Conservation (phyloP, 2,329 filamentous ascomycete genomes). For the Curvularia sp. region DNA sequence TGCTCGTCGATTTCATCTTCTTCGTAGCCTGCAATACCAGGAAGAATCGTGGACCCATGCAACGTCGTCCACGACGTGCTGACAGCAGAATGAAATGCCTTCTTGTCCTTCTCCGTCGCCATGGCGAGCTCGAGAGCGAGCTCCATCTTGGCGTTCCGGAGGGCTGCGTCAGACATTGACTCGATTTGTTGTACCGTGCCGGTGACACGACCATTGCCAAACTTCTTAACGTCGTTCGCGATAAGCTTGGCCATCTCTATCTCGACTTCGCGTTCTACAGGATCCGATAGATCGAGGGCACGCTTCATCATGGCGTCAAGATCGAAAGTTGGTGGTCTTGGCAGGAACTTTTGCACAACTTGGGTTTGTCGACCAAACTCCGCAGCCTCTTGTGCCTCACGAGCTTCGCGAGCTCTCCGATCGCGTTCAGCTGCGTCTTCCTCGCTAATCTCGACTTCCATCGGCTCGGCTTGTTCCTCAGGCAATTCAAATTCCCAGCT, state of each 20-base stretch:
- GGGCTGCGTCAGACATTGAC: conserved; percentile 70
- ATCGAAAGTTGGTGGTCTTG: conserved; percentile 77
- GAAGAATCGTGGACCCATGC: conserved; percentile 62
- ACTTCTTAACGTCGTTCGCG: conserved; percentile 79
- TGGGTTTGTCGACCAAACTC: conserved; percentile 87
- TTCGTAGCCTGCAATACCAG: conserved; percentile 81
- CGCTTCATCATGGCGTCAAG: conserved; percentile 70
- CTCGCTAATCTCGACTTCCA: conserved; percentile 61
- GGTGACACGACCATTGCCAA: conserved; percentile 71
- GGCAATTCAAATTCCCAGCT: conserved; percentile 95
- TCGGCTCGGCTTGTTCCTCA: conserved; percentile 74
- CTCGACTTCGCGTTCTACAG: conserved; percentile 73
- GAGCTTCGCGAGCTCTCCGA: conserved; percentile 66
- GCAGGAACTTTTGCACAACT: conserved; percentile 85
- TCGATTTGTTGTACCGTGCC: conserved; percentile 67
- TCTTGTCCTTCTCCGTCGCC: conserved; percentile 58
- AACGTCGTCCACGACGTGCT: conserved; percentile 59
- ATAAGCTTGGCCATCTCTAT: conserved; percentile 80
- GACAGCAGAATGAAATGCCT: conserved; percentile 53
- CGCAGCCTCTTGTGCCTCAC: conserved; percentile 68
- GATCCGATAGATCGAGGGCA: conserved; percentile 67
- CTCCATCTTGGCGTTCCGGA: conserved; percentile 78
- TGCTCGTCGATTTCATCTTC: conserved; percentile 76
- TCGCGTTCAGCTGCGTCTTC: conserved; percentile 79
- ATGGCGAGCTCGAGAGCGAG: conserved; percentile 72